These are phyloP conservation scores for Zymoseptoria tritici DNA, from an alignment of 2,329 filamentous ascomycete species.

Conservation along the genomic window DNA sequence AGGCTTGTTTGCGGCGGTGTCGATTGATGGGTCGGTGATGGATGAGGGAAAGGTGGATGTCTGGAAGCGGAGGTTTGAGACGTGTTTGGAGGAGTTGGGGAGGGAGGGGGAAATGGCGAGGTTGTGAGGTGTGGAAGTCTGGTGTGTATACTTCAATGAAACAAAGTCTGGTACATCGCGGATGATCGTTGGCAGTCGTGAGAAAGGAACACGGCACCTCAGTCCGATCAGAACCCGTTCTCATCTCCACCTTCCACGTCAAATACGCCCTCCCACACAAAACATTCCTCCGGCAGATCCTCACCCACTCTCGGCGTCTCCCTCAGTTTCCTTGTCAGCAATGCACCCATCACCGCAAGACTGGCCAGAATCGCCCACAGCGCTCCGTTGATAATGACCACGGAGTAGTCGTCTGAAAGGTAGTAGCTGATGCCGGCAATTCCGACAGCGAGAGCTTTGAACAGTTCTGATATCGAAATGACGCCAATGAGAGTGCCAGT, in stretches of 20 bases:
- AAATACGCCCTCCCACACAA: constrained; percentile 42
- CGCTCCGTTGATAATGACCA: constrained; percentile 38
- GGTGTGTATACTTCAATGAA: neutral
- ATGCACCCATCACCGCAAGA: constrained; percentile 36
- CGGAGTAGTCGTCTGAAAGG: constrained; percentile 37
- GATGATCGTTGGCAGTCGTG: neutral
- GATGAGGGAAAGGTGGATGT: constrained; percentile 22
- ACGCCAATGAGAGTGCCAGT: constrained; percentile 43
- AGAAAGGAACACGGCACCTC: neutral
- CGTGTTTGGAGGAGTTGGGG: constrained; percentile 17
- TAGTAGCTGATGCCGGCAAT: constrained; percentile 41
- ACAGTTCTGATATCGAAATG: constrained; percentile 40
- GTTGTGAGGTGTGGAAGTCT: neutral
- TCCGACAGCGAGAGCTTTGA: constrained; percentile 42
- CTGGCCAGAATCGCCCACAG: constrained; percentile 38
- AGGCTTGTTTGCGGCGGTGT: constrained; percentile 31
- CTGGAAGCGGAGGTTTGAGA: constrained; percentile 22
- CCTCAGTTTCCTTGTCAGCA: constrained; percentile 38
- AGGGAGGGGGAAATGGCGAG: constrained; percentile 1
- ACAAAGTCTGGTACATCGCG: neutral
- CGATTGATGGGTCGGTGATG: constrained; percentile 31
- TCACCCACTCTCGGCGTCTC: constrained; percentile 39
- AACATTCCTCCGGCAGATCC: constrained; percentile 37
- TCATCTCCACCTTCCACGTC: constrained; percentile 33
- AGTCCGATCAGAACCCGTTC: constrained; percentile 10